A percentile compares a stretch with the other conserved stretches of the same genome.
Conservation (phyloP, 192 early-diverging fungal genomes). For the Coemansia sp. region DNA sequence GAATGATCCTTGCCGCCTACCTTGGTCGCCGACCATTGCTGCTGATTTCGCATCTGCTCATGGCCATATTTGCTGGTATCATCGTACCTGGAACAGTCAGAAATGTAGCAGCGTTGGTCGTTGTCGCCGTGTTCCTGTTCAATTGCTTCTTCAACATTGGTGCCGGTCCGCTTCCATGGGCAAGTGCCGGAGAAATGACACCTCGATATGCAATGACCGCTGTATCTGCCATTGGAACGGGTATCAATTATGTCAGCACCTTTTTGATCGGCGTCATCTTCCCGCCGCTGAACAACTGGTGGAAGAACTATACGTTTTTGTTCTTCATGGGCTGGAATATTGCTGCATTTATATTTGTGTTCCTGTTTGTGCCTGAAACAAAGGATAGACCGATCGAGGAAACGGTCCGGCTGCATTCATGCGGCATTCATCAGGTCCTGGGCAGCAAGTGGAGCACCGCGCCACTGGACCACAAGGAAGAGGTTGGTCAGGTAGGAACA, state of each 20-base stretch:
- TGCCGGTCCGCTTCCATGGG: conserved; percentile 81
- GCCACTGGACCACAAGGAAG: conserved; percentile 29
- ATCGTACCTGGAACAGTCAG: conserved; percentile 64
- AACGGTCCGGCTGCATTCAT: conserved; percentile 51
- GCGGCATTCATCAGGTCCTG: conserved; percentile 45
- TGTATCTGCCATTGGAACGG: conserved; percentile 69
- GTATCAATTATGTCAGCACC: conserved; percentile 70
- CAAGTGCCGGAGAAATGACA: conserved; percentile 75
- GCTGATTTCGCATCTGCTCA: conserved; percentile 63
- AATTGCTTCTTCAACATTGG: conserved; percentile 79
- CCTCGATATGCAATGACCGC: conserved; percentile 75
- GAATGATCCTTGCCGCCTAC: conserved; percentile 62
- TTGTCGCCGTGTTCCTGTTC: conserved; percentile 69
- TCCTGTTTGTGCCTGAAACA: conserved; percentile 77
- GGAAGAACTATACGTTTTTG: conserved; percentile 59
- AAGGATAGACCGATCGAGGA: conserved; percentile 74
- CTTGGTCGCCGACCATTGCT: conserved; percentile 74
- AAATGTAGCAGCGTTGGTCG: conserved; percentile 56
- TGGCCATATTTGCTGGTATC: conserved; percentile 62
- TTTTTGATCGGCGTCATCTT: conserved; percentile 65
- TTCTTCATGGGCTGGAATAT: conserved; percentile 71
- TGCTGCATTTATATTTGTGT: conserved; percentile 64
- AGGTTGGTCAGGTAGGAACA: conserved; percentile 3
- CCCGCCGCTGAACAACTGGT: conserved; percentile 58
- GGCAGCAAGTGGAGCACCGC: conserved; percentile 37